Percentiles rank a stretch among this genome's conserved stretches.
Conservation (phyloP, 768 basidiomycete species). For the Agaricus bisporus region DNA sequence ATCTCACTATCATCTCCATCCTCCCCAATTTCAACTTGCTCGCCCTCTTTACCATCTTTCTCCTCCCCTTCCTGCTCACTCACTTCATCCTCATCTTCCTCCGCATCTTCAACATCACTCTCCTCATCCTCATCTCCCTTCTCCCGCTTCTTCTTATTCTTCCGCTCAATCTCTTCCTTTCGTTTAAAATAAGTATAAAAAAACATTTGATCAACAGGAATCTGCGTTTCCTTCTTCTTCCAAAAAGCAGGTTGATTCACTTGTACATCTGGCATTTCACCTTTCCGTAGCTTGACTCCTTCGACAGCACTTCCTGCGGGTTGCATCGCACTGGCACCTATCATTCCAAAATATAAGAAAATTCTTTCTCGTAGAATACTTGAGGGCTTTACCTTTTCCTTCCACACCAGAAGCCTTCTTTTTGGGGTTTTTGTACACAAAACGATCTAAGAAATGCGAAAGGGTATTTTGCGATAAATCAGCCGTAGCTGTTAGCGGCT, state of each 20-base stretch:
- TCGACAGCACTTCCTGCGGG: conserved; percentile 71
- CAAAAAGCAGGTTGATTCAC: conserved; percentile 78
- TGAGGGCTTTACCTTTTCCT: background rate
- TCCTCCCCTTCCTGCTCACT: conserved; percentile 33
- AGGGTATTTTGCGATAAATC: conserved; percentile 93
- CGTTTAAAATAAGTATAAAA: conserved; percentile 85
- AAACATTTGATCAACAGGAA: conserved; percentile 92
- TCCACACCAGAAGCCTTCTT: conserved; percentile 31
- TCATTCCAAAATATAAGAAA: conserved; percentile 22
- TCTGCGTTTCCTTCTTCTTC: conserved; percentile 58
- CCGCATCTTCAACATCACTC: conserved; percentile 23
- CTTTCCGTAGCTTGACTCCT: conserved; percentile 67
- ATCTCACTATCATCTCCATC: conserved; percentile 23
- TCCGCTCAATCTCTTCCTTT: conserved; percentile 49
- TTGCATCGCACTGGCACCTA: conserved; percentile 93
- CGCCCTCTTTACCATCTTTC: conserved; percentile 29
- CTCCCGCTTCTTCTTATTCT: conserved; percentile 33
- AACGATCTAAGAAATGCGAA: conserved; percentile 92
- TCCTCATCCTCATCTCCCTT: conserved; percentile 29
- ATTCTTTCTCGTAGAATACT: too few species aligned
- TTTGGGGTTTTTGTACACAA: conserved; percentile 96
- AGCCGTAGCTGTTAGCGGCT: conserved; percentile 73
- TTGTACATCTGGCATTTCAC: conserved; percentile 42
- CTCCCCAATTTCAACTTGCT: conserved; percentile 31
- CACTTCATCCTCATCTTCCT: conserved; percentile 33